Evolutionary conservation across 371 early-diverging fungal genomes (phyloP), one percentile per base, ranked within the genome.

Genomic region (Mycotypha africana): DNA sequence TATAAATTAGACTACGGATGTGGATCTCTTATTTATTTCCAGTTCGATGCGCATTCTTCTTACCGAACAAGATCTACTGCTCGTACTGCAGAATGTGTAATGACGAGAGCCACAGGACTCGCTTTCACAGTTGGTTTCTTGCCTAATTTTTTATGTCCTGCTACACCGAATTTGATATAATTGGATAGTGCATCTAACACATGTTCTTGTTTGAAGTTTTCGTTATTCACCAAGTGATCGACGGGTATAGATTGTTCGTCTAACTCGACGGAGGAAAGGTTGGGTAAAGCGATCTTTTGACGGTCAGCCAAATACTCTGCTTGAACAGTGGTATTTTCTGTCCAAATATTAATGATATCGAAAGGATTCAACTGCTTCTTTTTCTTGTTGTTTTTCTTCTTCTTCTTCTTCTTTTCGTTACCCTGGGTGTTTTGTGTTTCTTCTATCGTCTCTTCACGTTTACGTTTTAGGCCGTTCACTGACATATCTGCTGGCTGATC

Each of bases 1-100:
- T 28, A 28, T 28, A 28, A 8, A 28, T 28, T 28, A 28, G n/a
- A n/a, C n/a, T n/a, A n/a, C n/a, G n/a, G n/a, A n/a, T n/a, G n/a
- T n/a, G 8, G 12, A 12, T 28, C 6, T 12, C 6, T 12, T 28
- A 6, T 12, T 34, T 22, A 24, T 37, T 24, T 19, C 1, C n/a
- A 2, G 0, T 10, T 14, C 14, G 15, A 26, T 8, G 14, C 14
- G 14, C 4, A 35, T 31, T 16, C 12, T 24, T 14, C 46, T 47
- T 59, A 76, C 49, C 82, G 71, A 24, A 78, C 77, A 32, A 92
- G 65, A 28, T 86, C 83, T 0, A 87, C 76, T 1, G 85, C 82
- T 15, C 91, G 76, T 32, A 89, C 67, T 9, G 91, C 92, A 16
- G 89, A 84, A 19, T 83, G 74, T 19, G 86, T 79, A 2, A 92